These are phyloP conservation scores for Eucalyptus sideroxylon DNA, from an alignment of 345 rosid genomes.

Conservation along the genomic window DNA sequence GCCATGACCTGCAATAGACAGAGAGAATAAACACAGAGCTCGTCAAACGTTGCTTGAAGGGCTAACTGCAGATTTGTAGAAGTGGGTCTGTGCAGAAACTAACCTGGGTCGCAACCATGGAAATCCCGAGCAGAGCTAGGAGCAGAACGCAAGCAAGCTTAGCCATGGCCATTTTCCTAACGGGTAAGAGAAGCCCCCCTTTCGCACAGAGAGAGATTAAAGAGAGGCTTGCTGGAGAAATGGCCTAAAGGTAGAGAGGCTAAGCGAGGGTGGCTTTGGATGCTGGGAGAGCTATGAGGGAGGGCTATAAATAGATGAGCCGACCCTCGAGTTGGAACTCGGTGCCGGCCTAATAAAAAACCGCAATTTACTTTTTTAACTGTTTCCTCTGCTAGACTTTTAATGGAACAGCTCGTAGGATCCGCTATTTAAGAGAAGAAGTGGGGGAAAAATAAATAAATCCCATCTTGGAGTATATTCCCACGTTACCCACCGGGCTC, in stretches of 20 bases:
- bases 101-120: constrained; percentile 4
- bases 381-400: neutral
- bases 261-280: neutral
- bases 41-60: neutral
- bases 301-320: neutral
- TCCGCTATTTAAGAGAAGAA: neutral
- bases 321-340: neutral
- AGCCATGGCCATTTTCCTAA: neutral
- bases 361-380: neutral
- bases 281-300: neutral
- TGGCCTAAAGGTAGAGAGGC: neutral
- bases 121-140: neutral
- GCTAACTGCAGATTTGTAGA: constrained; percentile 3
- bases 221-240: neutral
- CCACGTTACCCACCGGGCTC: neutral
- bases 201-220: neutral
- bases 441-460: neutral
- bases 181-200: neutral
- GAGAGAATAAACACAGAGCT: neutral
- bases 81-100: neutral
- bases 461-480: neutral
- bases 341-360: neutral
- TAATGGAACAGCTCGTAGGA: neutral
- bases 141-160: constrained; percentile 1
- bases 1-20: constrained; percentile 14